phyloP scores from a whole-genome alignment of 176 grass and related monocot species.

The Oryza meridionalis region DNA sequence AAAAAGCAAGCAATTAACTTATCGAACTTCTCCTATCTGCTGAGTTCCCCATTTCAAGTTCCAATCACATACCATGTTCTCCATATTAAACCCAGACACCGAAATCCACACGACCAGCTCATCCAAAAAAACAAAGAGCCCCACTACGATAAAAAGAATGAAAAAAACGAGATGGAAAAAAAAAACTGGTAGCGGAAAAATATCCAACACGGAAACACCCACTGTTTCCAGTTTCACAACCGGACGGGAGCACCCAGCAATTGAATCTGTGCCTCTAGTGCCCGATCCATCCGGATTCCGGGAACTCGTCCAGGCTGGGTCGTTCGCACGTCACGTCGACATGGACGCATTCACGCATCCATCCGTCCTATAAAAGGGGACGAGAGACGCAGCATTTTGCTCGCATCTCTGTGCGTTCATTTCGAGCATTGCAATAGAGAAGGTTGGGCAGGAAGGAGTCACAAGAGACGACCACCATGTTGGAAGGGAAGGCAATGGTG shows the following conservation, averaged over 20 bases:
- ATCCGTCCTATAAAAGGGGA: constrained; percentile 10
- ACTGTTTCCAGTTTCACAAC: background rate
- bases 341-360: constrained; percentile 3
- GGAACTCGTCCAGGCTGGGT: constrained; percentile 1
- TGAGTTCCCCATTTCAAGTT: background rate
- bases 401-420: background rate
- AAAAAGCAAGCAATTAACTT: background rate
- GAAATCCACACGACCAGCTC: background rate
- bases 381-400: background rate
- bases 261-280: background rate
- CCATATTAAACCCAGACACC: background rate
- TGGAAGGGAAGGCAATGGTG: constrained; percentile 95
- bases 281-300: constrained; percentile 8
- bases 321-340: constrained; percentile 43
- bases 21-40: background rate
- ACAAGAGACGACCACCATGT: constrained; percentile 38
- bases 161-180: background rate
- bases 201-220: constrained; percentile 2
- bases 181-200: background rate
- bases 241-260: background rate
- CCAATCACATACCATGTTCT: background rate
- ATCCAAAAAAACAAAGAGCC: background rate
- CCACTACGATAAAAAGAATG: no score
- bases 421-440: background rate
- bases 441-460: background rate